These are phyloP conservation scores for Zygosaccharomyces siamensis DNA, from an alignment of 805 yeast genomes.

Conservation along the genomic window DNA sequence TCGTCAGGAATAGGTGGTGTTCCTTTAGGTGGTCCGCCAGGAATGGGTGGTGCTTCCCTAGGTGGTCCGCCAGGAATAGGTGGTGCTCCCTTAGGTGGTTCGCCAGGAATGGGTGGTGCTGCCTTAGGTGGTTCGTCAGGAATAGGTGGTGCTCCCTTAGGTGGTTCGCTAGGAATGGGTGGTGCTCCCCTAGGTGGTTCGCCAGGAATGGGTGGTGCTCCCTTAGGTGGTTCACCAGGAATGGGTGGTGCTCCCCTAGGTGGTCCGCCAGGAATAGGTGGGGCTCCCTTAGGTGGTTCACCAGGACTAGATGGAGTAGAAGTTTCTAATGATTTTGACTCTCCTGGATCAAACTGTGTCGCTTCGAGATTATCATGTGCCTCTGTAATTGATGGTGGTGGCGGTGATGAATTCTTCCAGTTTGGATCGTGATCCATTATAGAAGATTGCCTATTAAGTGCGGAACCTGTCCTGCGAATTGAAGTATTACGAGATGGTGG, in stretches of 20 bases:
- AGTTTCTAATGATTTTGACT: not conserved
- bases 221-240: not conserved
- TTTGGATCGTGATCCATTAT: not conserved
- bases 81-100: not conserved
- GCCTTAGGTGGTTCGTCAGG: constrained; percentile 7
- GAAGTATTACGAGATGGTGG: constrained; percentile 3
- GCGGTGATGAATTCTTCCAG: not conserved
- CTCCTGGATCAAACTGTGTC: not conserved
- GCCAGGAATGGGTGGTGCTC: not conserved
- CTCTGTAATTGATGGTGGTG: not conserved
- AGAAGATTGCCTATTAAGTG: not conserved
- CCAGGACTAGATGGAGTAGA: not conserved
- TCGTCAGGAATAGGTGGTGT: no score
- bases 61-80: not conserved
- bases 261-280: not conserved
- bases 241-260: constrained; percentile 1
- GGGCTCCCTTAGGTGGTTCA: not conserved
- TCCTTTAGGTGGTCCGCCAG: not conserved
- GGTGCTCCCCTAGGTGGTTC: not conserved
- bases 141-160: no score
- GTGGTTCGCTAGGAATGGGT: constrained; percentile 12
- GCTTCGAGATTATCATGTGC: not conserved
- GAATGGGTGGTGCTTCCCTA: constrained; percentile 10
- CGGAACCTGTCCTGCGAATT: not conserved
- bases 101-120: constrained; percentile 12